Conservation (phyloP, 169 alveolate genomes). For the Plasmodium inui region DNA sequence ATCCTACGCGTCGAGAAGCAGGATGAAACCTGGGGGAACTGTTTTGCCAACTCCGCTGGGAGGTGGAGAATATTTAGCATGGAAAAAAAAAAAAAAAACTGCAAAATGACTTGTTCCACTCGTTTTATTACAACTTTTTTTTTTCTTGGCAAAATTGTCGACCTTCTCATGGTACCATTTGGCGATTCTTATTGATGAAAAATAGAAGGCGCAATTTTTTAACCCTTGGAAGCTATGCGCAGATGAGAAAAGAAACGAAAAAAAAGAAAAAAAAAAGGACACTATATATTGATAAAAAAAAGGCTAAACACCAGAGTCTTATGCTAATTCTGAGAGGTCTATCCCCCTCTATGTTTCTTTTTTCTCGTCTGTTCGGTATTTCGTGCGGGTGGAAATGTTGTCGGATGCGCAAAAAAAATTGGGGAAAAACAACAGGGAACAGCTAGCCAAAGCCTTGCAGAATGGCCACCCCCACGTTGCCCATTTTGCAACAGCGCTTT, state of each 20-base stretch:
- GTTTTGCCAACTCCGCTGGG: background rate
- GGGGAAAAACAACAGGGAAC: background rate
- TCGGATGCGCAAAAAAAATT: background rate
- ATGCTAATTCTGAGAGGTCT: background rate
- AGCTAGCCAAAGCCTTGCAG: background rate
- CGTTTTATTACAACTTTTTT: background rate
- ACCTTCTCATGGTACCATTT: background rate
- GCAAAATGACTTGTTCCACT: background rate
- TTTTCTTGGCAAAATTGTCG: background rate
- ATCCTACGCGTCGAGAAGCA: background rate
- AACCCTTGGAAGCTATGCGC: background rate
- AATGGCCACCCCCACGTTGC: background rate
- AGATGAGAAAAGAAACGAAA: background rate
- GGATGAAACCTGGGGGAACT: background rate
- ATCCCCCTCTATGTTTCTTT: background rate
- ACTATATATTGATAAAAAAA: background rate
- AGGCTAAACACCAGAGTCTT: background rate
- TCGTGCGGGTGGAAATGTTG: background rate
- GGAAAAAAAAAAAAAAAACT: background rate
- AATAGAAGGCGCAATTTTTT: background rate
- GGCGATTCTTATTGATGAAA: background rate
- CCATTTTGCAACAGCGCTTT: background rate
- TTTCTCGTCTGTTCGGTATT: background rate
- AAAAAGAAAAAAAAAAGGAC: background rate
- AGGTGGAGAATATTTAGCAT: background rate